These are phyloP conservation scores for Barnettozyma salicaria DNA, from an alignment of 805 yeast species.

Conservation along the genomic window DNA sequence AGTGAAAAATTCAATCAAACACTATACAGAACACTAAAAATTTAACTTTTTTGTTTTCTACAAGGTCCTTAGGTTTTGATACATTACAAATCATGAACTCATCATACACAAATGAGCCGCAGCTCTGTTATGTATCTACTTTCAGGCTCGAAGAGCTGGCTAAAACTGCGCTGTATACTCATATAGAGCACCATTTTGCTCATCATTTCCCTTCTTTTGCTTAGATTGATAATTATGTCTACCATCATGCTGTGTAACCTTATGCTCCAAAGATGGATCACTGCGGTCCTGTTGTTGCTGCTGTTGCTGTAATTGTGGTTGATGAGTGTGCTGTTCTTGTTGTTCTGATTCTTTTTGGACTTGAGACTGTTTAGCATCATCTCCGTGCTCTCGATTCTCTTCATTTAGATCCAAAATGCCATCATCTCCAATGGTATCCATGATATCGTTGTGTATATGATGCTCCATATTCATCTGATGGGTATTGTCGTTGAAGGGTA, in stretches of 20 bases:
- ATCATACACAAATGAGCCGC: neutral
- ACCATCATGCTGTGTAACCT: too few species aligned
- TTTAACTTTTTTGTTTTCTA: too few species aligned
- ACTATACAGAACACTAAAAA: too few species aligned
- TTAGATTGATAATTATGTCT: too few species aligned
- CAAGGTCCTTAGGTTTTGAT: too few species aligned
- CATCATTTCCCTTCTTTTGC: too few species aligned
- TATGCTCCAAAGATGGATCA: neutral
- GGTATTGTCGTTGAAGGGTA: constrained; percentile 22
- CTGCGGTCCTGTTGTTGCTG: constrained; percentile 2
- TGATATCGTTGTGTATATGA: constrained; percentile 18
- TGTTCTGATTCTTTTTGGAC: constrained; percentile 1
- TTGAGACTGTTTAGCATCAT: neutral
- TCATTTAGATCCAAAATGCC: constrained; percentile 16
- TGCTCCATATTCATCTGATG: constrained; percentile 17
- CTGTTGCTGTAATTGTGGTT: constrained; percentile 1
- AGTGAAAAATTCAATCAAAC: too few species aligned
- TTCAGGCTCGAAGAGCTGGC: too few species aligned
- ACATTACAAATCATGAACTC: too few species aligned
- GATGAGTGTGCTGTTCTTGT: neutral
- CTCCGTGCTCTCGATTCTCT: constrained; percentile 3
- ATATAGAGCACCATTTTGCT: neutral
- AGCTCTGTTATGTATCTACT: neutral
- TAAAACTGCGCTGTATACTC: constrained; percentile 3
- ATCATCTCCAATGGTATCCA: constrained; percentile 19